Base-by-base conservation (phyloP, 495 filamentous ascomycete genomes). In the Penicillium malachiteum region DNA sequence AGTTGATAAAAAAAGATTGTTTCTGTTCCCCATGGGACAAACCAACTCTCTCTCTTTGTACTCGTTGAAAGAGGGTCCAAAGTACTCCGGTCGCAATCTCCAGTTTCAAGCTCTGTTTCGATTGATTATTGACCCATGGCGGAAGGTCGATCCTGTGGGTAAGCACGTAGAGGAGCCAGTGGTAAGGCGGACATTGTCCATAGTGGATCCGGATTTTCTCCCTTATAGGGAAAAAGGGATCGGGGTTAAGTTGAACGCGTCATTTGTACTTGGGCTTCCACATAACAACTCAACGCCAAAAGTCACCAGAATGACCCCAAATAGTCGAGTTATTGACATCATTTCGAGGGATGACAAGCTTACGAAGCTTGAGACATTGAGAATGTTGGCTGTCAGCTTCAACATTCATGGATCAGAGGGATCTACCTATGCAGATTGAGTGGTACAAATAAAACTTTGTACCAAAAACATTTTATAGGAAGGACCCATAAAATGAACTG, bases 141-240 rank as follows among this genome's bases (percentile, higher is more conserved):
- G 21, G 17, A 13, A 14, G 21, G 62, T 56, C 52, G 52, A 62
- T 62, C 52, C 0, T 50, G 44, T 53, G 41, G 30, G 44, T 43
- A 49, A 62, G 48, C 7, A 46, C 3, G 11, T n/a, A 8, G 18
- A 11, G 12, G 3, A 39, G 26, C 35, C 48, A 46, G 21, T 17
- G 21, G 43, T 41, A 31, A 14, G 33, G 43, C 52, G 57, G 49
- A 57, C 44, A 61, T 53, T 54, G 48, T n/a, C n/a, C 58, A 55
- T 51, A 26, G 59, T 62, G 45, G 58, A 54, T 42, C 45, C 45
- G 12, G 40, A 48, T 49, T 62, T 31, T 35, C 46, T 52, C 12
- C 50, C 51, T 46, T 47, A 55, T 55, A 48, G 42, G 55, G 55
- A 52, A 18, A 60, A 33, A 34, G 39, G 11, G 31, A 33, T 56